Evolutionary conservation across 1,139 yeast species (phyloP), one percentile per base, ranked within the genome.

Genomic region (Zygoascus sp.): DNA sequence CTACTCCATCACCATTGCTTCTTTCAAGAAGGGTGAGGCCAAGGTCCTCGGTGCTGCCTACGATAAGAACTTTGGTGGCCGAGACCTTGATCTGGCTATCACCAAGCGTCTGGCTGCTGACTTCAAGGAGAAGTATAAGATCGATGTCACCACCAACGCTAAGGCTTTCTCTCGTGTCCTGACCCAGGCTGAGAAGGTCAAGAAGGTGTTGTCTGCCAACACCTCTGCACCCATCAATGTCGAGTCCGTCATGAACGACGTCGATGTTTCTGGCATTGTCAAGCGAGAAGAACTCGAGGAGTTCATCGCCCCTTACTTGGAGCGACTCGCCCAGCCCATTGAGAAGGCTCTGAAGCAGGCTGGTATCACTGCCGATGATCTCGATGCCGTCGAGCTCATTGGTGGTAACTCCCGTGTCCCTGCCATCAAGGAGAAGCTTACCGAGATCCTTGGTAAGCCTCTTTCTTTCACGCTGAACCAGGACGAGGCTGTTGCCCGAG

Each of bases 321-420:
- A 75, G 57, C 80, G 87, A 70, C 77, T 89, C 57, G 72, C 79
- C 58, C 76, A 73, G 46, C 97, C 97, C 62, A 76, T 90, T 59
- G 86, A 85, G 67, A 68, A 72, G 50, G 98, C 97, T 53, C 76
- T 94, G 66, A 77, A 78, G 63, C 82, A 79, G 66, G 95, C 98
- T 51, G 83, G 84, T 49, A 66, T 92, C 56, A 65, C 80, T 42
- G 72, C 75, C 53, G 84, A 73, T 21, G 95, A 90, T 51, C 73
- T 92, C 56, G 97, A 90, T 71, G 80, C 89, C 50, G 81, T 92
- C 60, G 99, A 92, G 75, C 81, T 92, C 54, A 84, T 92, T 65
- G 99, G 99, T 74, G 99, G 99, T 60, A 86, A 95, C 68, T 86
- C 97, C 60, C 89, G 99, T 79, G 95, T 92, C 58, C 99, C 99